phyloP scores from a whole-genome alignment of 2,329 filamentous ascomycete genomes.

The Thermothelomyces thermophilus region DNA sequence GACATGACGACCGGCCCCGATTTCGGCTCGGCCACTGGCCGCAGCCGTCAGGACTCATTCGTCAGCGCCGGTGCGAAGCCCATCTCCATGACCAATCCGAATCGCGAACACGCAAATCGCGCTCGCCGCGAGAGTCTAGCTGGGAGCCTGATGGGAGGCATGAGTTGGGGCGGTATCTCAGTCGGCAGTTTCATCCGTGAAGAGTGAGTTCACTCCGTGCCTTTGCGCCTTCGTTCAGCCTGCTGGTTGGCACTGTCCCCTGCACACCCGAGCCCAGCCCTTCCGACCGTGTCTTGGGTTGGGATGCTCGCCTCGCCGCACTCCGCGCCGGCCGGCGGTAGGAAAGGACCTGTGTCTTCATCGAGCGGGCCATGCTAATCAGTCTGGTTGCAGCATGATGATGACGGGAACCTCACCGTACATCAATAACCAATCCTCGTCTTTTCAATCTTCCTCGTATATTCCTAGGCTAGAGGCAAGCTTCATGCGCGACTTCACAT shows the following conservation, averaged over 20 bases:
- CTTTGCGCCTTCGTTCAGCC: conserved; percentile 7
- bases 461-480: conserved; percentile 93
- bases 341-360: background rate
- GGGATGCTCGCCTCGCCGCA: background rate
- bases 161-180: conserved; percentile 96
- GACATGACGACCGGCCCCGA: conserved; percentile 54
- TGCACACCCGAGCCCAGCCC: background rate
- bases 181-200: conserved; percentile 96
- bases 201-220: conserved; percentile 62
- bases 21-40: conserved; percentile 53
- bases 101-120: conserved; percentile 51
- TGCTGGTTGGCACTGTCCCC: conserved; percentile 10
- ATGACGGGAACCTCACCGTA: conserved; percentile 97
- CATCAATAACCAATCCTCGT: conserved; percentile 74
- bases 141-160: conserved; percentile 66
- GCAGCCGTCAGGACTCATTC: conserved; percentile 58
- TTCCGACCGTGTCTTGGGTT: background rate
- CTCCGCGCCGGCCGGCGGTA: background rate
- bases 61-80: conserved; percentile 59
- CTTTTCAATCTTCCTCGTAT: conserved; percentile 93
- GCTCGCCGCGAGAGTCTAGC: conserved; percentile 56
- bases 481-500: conserved; percentile 96
- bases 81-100: conserved; percentile 60
- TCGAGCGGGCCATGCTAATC: background rate
- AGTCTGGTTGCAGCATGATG: conserved; percentile 59